phyloP scores from a whole-genome alignment of 306 rosid genomes.

The Medicago arabica region DNA sequence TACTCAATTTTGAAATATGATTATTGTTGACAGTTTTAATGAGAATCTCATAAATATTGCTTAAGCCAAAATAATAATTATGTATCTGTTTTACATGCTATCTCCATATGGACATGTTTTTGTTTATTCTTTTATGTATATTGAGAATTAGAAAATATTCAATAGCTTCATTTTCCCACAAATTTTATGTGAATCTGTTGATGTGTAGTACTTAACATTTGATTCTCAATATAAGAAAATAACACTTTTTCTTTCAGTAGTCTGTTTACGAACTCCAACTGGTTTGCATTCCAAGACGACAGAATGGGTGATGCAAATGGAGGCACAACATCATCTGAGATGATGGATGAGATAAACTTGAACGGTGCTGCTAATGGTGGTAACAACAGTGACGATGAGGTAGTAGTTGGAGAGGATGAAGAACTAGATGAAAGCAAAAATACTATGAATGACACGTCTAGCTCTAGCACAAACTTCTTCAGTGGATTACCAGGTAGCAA shows the following conservation, averaged over 20 bases:
- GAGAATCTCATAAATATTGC: conserved; percentile 1
- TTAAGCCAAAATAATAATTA: conserved; percentile 18
- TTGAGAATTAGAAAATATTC: conserved; percentile 10
- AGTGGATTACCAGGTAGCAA: conserved; percentile 56
- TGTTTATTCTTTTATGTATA: conserved; percentile 23
- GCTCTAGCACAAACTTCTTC: conserved; percentile 56
- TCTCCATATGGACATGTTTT: neutral
- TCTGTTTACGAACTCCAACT: conserved; percentile 92
- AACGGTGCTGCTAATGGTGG: conserved; percentile 76
- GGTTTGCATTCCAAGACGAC: conserved; percentile 98
- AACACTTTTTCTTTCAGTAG: conserved; percentile 62
- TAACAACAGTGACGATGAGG: conserved; percentile 88
- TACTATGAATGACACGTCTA: conserved; percentile 59
- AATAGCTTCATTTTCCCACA: conserved; percentile 22
- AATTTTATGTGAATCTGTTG: conserved; percentile 5
- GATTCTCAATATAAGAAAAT: too few relatives aligned
- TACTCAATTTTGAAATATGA: neutral
- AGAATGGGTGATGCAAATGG: conserved; percentile 65
- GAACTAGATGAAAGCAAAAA: conserved; percentile 69
- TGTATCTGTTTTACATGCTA: neutral
- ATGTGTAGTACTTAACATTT: conserved; percentile 16
- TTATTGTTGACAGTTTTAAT: conserved; percentile 11
- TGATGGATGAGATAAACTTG: conserved; percentile 90
- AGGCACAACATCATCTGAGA: conserved; percentile 71
- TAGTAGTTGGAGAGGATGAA: conserved; percentile 89